These are phyloP conservation scores for Allantophomopsis lycopodina DNA, from an alignment of 2,329 filamentous ascomycete species.

Conservation along the genomic window DNA sequence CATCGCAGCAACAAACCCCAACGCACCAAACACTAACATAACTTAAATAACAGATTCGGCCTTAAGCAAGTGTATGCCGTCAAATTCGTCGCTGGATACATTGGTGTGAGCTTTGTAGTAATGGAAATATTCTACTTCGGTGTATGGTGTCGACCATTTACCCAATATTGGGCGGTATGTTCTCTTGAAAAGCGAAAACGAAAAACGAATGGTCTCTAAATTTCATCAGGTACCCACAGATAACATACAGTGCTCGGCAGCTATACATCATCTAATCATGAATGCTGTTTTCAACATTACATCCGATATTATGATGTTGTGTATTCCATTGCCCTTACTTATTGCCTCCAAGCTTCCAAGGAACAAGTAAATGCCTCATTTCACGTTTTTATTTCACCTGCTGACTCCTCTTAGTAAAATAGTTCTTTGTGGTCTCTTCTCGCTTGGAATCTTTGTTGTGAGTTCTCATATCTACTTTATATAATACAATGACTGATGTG, in stretches of 20 bases:
- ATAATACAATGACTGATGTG: constrained; percentile 1
- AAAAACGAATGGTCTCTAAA: constrained; percentile 6
- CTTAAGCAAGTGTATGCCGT: constrained; percentile 31
- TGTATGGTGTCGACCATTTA: constrained; percentile 42
- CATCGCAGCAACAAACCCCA: too few species aligned
- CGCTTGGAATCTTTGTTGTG: constrained; percentile 31
- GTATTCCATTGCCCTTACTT: constrained; percentile 37
- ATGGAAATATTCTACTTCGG: constrained; percentile 35
- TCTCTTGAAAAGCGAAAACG: constrained; percentile 28
- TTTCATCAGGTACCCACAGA: constrained; percentile 1
- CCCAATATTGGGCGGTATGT: constrained; percentile 42
- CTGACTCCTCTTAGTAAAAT: constrained; percentile 34
- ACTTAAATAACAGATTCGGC: constrained; percentile 21
- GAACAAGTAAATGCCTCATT: constrained; percentile 17
- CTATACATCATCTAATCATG: constrained; percentile 41
- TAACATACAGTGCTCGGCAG: constrained; percentile 39
- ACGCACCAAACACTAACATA: too few species aligned
- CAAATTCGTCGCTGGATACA: constrained; percentile 33
- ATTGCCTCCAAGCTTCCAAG: constrained; percentile 27
- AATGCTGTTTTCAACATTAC: constrained; percentile 45
- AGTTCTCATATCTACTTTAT: constrained; percentile 6
- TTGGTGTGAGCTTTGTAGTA: constrained; percentile 29
- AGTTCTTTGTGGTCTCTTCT: constrained; percentile 31
- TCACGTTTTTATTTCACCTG: constrained; percentile 21
- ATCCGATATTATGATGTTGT: constrained; percentile 44